These are phyloP conservation scores for Hypoxylon perforatum DNA, from an alignment of 495 filamentous ascomycete genomes.

Conservation along the genomic window DNA sequence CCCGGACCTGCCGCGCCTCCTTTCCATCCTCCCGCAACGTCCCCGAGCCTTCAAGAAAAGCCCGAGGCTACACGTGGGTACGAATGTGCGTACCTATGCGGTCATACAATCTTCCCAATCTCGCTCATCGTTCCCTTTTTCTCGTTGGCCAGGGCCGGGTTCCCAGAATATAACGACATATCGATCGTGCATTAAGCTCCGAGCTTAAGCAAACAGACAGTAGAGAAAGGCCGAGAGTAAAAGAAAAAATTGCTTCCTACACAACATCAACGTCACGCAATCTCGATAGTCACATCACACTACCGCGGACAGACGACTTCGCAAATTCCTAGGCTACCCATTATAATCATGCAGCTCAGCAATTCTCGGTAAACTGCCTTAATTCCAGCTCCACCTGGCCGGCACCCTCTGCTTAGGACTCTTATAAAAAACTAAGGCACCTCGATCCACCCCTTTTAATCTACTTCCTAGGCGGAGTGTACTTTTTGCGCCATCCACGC, in stretches of 20 bases:
- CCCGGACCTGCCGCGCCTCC: slow-evolving; percentile 38
- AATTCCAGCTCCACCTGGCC: slow-evolving; percentile 49
- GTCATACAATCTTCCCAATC: slow-evolving; percentile 37
- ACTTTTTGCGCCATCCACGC: slow-evolving; percentile 31
- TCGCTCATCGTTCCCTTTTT: slow-evolving; percentile 36
- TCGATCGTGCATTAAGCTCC: slow-evolving; percentile 24
- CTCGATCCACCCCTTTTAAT: slow-evolving; percentile 32
- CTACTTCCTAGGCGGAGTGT: slow-evolving; percentile 23
- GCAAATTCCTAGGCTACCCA: slow-evolving; percentile 32
- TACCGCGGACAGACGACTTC: slow-evolving; percentile 26
- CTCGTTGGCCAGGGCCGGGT: slow-evolving; percentile 38
- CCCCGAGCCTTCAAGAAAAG: slow-evolving; percentile 30
- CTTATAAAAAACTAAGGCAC: slow-evolving; percentile 35
- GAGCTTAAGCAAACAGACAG: slow-evolving; percentile 16
- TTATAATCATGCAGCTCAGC: slow-evolving; percentile 50
- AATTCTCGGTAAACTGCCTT: slow-evolving; percentile 47
- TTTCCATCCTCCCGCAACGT: slow-evolving; percentile 35
- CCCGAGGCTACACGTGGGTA: slow-evolving; percentile 40
- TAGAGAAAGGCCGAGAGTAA: slow-evolving; percentile 28
- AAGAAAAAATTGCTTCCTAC: slow-evolving; percentile 22
- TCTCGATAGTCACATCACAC: slow-evolving; percentile 24
- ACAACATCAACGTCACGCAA: slow-evolving; percentile 30
- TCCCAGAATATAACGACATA: slow-evolving; percentile 30
- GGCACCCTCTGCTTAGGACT: slow-evolving; percentile 35
- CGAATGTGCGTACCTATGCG: slow-evolving; percentile 35